Evolutionary conservation across 768 basidiomycete species (phyloP), one percentile per base, ranked within the genome.

Genomic region (Naganishia friedmannii): DNA sequence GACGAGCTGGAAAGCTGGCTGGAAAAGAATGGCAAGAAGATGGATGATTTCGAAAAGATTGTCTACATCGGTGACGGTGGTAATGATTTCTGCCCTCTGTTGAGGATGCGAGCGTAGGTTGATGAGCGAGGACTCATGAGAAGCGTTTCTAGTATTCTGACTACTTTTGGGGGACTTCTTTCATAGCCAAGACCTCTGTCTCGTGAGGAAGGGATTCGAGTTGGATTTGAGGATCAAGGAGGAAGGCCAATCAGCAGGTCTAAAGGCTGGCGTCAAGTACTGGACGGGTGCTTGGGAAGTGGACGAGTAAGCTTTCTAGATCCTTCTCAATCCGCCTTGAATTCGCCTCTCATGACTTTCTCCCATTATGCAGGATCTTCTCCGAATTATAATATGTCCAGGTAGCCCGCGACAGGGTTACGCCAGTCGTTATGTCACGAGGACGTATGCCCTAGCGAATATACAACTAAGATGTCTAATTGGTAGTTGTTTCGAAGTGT

Each of bases 201-300:
- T 92, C 55, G 95, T 93, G 74, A 85, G 96, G 71, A 87, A 84
- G 56, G 85, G 85, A 80, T 88, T 90, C 67, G 92, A 90, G 53
- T 83, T 99, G 53, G 87, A 92, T 73, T 86, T 84, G 74, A 87
- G 92, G 37, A 92, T 98, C 74, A 83, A 84, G 46, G 84, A 85
- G 58, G 91, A 96, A 70, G 90, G 90, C 2, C 76, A 84, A 53
- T 80, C 79, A 45, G 81, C 82, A 13, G 90, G 90, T 13, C 85
- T 96, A 70, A 86, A 86, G 69, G 89, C 89, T 74, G 79, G 87
- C 66, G 86, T 93, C 70, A 84, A 87, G 74, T 89, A 91, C 78
- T 98, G 95, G 95, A 86, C 86, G 8, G 93, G 92, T 45, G 94
- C 93, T 53, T 98, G 95, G 95, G 92, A 97, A 79, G 88, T 93